phyloP scores from a whole-genome alignment of 805 yeast genomes.

The Crinitomyces ghanaensis region DNA sequence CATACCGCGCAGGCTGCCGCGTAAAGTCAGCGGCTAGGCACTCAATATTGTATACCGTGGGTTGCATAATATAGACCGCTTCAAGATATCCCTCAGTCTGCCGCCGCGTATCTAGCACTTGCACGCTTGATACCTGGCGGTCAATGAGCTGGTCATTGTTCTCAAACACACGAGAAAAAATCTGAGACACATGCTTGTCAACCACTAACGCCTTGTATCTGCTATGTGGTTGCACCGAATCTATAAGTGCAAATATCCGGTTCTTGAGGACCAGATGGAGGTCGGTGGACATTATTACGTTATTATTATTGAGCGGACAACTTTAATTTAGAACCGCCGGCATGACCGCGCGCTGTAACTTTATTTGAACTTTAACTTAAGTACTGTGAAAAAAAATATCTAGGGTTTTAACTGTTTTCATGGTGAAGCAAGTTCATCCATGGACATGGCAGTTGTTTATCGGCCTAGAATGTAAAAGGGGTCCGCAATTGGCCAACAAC shows the following conservation, averaged over 20 bases:
- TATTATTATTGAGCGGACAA: no score
- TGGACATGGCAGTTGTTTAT: no score
- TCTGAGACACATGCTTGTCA: slow-evolving; percentile 19
- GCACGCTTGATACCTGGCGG: slow-evolving; percentile 19
- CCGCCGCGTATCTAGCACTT: slow-evolving; percentile 42
- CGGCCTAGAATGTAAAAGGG: no score
- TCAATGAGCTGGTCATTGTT: slow-evolving; percentile 29
- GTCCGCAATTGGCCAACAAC: no score
- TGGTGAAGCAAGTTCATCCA: no score
- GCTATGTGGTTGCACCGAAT: slow-evolving; percentile 30
- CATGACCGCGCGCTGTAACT: no score
- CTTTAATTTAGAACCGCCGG: no score
- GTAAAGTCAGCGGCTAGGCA: slow-evolving; percentile 70
- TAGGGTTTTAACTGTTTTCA: no score
- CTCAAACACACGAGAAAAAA: slow-evolving; percentile 25
- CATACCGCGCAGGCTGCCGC: slow-evolving; percentile 58
- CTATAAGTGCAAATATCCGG: slow-evolving; percentile 29
- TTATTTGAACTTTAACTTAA: no score
- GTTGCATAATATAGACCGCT: slow-evolving; percentile 71
- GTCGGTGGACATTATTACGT: no score
- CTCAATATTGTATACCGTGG: slow-evolving; percentile 52
- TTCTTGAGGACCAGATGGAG: no score
- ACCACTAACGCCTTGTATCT: slow-evolving; percentile 25
- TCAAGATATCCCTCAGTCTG: slow-evolving; percentile 54
- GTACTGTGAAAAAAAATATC: no score